phyloP scores from a whole-genome alignment of 179 eudicot species.

The Sideroxylon spinosum region DNA sequence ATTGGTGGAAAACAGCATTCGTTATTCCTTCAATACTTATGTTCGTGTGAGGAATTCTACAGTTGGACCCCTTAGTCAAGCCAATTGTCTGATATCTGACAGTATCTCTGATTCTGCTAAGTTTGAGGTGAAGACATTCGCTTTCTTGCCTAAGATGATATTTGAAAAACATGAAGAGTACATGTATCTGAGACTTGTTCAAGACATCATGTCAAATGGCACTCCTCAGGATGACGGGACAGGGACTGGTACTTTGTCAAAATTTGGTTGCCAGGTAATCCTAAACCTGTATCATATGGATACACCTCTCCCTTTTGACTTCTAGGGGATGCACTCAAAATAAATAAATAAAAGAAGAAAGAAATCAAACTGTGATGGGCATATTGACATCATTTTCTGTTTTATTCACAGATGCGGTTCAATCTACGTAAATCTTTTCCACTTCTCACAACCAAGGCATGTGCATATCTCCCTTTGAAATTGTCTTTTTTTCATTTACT shows the following conservation, averaged over 20 bases:
- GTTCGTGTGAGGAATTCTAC: slow-evolving; percentile 57
- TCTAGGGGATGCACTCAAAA: slow-evolving; percentile 28
- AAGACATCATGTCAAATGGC: slow-evolving; percentile 67
- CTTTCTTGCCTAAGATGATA: slow-evolving; percentile 60
- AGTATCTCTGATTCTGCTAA: slow-evolving; percentile 2
- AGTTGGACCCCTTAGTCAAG: slow-evolving; percentile 19
- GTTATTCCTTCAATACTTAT: slow-evolving; percentile 61
- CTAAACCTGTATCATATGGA: not conserved
- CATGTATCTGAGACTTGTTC: slow-evolving; percentile 54
- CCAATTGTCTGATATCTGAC: slow-evolving; percentile 19
- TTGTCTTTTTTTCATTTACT: not conserved
- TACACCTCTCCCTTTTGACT: slow-evolving; percentile 15
- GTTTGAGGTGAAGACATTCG: slow-evolving; percentile 38
- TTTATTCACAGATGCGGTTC: slow-evolving; percentile 62
- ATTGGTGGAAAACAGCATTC: slow-evolving; percentile 47
- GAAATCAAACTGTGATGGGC: not conserved
- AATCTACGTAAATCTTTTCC: slow-evolving; percentile 82
- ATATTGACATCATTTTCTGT: not conserved
- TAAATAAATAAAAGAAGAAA: too few species aligned
- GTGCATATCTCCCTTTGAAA: not conserved
- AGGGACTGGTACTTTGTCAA: slow-evolving; percentile 79
- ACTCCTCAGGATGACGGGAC: slow-evolving; percentile 72
- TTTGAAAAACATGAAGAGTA: slow-evolving; percentile 79
- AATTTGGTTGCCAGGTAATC: slow-evolving; percentile 87
- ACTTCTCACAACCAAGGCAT: slow-evolving; percentile 86